Conservation (phyloP, 345 rosid genomes). For the Anacardium occidentale region DNA sequence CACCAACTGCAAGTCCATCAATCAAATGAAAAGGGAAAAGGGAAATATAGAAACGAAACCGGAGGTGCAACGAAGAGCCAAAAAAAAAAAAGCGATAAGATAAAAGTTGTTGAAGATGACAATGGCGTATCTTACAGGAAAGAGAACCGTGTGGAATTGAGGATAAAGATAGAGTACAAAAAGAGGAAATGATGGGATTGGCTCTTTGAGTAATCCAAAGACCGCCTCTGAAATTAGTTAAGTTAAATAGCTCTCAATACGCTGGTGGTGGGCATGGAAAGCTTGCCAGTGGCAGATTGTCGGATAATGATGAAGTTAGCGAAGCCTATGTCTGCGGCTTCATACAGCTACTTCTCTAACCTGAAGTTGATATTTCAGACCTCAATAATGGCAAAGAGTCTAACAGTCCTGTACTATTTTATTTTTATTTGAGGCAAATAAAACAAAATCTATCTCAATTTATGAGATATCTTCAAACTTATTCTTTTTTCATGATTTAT, state of each 20-base stretch:
- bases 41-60: constrained; percentile 11
- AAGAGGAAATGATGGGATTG: constrained; percentile 6
- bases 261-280: background rate
- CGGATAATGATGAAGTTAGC: too few species aligned
- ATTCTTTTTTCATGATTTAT: too few species aligned
- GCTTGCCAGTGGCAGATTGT: background rate
- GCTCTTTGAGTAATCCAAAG: background rate
- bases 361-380: background rate
- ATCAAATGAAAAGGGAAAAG: background rate
- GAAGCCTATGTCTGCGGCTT: background rate
- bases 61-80: background rate
- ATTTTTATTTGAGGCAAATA: too few species aligned
- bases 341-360: background rate
- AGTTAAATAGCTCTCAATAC: background rate
- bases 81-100: constrained; percentile 12
- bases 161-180: background rate
- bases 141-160: background rate
- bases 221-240: constrained; percentile 13
- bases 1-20: constrained; percentile 54
- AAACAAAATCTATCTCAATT: background rate
- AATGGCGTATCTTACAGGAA: constrained; percentile 23
- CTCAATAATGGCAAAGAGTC: too few species aligned
- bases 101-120: constrained; percentile 27
- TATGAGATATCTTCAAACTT: background rate
- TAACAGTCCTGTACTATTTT: too few species aligned